These are phyloP conservation scores for Podospora comata DNA, from an alignment of 495 filamentous ascomycete genomes.

Conservation along the genomic window DNA sequence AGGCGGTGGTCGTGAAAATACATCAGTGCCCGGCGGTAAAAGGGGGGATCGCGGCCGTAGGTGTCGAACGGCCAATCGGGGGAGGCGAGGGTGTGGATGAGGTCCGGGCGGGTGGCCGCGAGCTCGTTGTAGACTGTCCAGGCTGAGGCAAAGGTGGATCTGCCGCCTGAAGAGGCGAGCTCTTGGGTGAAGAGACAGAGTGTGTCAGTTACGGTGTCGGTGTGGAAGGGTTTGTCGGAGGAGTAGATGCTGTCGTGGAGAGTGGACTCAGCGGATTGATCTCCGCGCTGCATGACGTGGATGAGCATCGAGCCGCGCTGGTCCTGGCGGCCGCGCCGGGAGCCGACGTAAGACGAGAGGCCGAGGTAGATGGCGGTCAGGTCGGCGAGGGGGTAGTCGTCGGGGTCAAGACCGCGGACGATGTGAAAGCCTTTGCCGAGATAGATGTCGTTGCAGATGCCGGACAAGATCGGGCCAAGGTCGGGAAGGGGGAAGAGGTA, in stretches of 20 bases:
- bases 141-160: conserved; percentile 46
- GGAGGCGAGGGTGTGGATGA: conserved; percentile 47
- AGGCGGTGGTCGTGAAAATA: conserved; percentile 42
- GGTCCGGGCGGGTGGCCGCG: conserved; percentile 51
- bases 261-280: conserved; percentile 12
- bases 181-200: conserved; percentile 53
- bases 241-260: conserved; percentile 24
- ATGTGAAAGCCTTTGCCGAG: conserved; percentile 50
- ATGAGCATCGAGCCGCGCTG: conserved; percentile 31
- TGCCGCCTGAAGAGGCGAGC: conserved; percentile 46
- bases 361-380: conserved; percentile 28
- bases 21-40: conserved; percentile 44
- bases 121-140: conserved; percentile 57
- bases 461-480: conserved; percentile 14
- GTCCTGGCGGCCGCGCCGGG: conserved; percentile 26
- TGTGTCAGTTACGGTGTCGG: conserved; percentile 56
- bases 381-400: conserved; percentile 26
- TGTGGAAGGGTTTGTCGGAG: conserved; percentile 53
- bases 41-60: conserved; percentile 32
- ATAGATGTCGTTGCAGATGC: conserved; percentile 33
- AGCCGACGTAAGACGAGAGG: conserved; percentile 26
- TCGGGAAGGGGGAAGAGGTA: conserved; percentile 26
- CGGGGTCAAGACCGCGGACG: conserved; percentile 47
- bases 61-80: conserved; percentile 48
- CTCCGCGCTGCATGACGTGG: conserved; percentile 28